Base-by-base conservation (phyloP, 1,284 basidiomycete species). In the Mycena citricolor region DNA sequence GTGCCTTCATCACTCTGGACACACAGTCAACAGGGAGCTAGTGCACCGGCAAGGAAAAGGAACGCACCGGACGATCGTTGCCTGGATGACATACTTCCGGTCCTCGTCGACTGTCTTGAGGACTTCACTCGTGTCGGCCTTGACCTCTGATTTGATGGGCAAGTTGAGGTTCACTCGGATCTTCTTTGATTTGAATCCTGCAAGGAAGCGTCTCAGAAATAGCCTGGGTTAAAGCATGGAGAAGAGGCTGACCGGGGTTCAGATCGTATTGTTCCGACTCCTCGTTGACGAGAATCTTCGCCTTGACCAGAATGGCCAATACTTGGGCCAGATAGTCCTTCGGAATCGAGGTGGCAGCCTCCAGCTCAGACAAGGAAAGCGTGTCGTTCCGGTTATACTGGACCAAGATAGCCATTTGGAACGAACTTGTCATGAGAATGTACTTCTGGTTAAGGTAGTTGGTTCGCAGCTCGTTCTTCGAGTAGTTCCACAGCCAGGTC, bases 401-500 rank as follows among this genome's bases (percentile, higher is more conserved):
- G 47, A 94, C 68, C 30, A 99, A 71, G 38, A 99, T 89, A 5
- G 92, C 91, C 77, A 92, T 92, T 69, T 99, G 97, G 68, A 93
- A 99, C 31, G 91, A 85, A 58, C 89, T 94, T 43, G 91, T 93
- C 83, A 94, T 92, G 60, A 99, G 74, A 54, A 95, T 94, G 70
- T 95, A 95, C 71, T 97, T 97, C 65, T 94, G 92, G 58, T 83
- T 84, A 34, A 94, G 74, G 66, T 97, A 94, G 60, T 90, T 94
- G 47, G 94, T 94, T 47, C 90, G 83, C 35, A 99, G 75, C 63
- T 99, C 97, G 69, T 94, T 95, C 74, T 95, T 94, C 30, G 87
- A 93, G 62, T 95, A 88, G 61, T 97, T 95, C 97, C 97, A 99
- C 8, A 98, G 68, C 95, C 95, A 99, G 0, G 90, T 94, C 19